These are phyloP conservation scores for Xylaria sp. DNA, from an alignment of 2,329 filamentous ascomycete genomes.

Conservation along the genomic window DNA sequence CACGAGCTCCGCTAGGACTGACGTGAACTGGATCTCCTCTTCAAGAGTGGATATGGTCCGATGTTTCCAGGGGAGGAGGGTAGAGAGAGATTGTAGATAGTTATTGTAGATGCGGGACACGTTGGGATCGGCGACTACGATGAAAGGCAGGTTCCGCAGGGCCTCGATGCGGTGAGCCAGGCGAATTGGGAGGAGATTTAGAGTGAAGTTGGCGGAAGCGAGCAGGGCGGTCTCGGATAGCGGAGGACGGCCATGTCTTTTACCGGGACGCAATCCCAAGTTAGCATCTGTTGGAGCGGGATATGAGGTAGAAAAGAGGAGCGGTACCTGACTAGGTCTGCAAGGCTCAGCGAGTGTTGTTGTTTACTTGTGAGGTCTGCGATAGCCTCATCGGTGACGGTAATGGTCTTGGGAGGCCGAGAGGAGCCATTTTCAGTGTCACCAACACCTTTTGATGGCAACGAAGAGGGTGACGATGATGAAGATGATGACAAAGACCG, in stretches of 20 bases:
- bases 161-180: conserved; percentile 94
- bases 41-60: conserved; percentile 75
- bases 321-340: conserved; percentile 82
- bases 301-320: neutral
- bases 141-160: conserved; percentile 91
- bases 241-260: conserved; percentile 78
- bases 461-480: conserved; percentile 28
- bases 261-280: neutral
- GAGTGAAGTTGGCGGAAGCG: conserved; percentile 92
- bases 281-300: neutral
- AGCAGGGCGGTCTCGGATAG: conserved; percentile 81
- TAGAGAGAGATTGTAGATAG: conserved; percentile 91
- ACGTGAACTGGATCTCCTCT: conserved; percentile 89
- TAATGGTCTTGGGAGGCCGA: conserved; percentile 52
- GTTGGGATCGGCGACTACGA: conserved; percentile 97
- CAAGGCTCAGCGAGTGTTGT: conserved; percentile 81
- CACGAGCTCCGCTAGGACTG: conserved; percentile 93
- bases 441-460: conserved; percentile 37
- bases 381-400: conserved; percentile 76
- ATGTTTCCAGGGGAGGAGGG: conserved; percentile 80
- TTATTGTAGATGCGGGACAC: conserved; percentile 95
- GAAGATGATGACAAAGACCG: conserved; percentile 22
- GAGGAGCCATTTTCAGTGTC: conserved; percentile 43
- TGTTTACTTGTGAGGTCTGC: conserved; percentile 76
- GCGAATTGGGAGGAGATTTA: conserved; percentile 87